Evolutionary conservation across 192 early-diverging fungal species (phyloP).

Genomic region (Gamsiella multidivaricata): DNA sequence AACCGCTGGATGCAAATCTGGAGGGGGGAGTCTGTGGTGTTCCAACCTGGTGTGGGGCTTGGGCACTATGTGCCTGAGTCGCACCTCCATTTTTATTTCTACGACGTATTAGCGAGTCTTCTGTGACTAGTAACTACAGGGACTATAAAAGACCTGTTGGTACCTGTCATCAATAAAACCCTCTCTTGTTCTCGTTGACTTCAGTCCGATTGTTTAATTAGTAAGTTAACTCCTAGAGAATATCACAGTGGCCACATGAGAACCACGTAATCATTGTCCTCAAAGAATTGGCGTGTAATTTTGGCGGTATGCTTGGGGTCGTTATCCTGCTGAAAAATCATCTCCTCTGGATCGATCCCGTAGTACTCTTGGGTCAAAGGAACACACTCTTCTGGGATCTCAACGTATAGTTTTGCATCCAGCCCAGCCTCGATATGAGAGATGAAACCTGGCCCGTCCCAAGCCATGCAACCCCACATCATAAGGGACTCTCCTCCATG

Average conservation of each 20-base stretch:
- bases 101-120: too few species aligned
- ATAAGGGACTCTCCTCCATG: constrained; percentile 1
- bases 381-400: background rate
- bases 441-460: too few species aligned
- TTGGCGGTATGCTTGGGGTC: background rate
- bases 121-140: too few species aligned
- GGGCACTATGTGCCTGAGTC: too few species aligned
- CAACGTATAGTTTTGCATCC: background rate
- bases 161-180: background rate
- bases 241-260: too few species aligned
- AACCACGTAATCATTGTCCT: too few species aligned
- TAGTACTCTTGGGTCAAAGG: background rate
- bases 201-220: too few species aligned
- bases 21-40: background rate
- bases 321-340: background rate
- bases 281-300: background rate
- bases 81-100: too few species aligned
- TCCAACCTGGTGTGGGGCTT: background rate
- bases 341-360: background rate
- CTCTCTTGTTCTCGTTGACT: constrained; percentile 7
- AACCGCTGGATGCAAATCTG: too few species aligned
- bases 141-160: constrained; percentile 8
- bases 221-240: too few species aligned
- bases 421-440: background rate
- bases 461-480: background rate